Conservation (phyloP, 768 basidiomycete genomes). For the Lactifluus piperatus region DNA sequence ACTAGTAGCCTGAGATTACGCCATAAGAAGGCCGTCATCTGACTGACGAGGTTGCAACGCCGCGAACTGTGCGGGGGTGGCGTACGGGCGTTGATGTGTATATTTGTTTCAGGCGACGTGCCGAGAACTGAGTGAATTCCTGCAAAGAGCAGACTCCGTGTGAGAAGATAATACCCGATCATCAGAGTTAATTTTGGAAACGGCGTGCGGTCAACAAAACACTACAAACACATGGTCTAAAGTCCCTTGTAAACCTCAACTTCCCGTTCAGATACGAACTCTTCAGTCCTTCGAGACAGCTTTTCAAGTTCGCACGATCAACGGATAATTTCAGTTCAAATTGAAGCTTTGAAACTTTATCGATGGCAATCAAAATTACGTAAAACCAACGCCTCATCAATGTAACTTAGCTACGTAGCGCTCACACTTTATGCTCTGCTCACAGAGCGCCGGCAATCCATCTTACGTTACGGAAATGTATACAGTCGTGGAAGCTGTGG, state of each 20-base stretch:
- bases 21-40: conserved; percentile 73
- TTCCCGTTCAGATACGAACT: background rate
- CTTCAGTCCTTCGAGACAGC: background rate
- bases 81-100: conserved; percentile 84
- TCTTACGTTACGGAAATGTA: background rate
- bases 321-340: background rate
- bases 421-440: too few species aligned
- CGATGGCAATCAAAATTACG: background rate
- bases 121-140: conserved; percentile 32
- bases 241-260: conserved; percentile 42
- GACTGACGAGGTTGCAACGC: conserved; percentile 64
- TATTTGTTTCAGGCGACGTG: conserved; percentile 84
- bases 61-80: conserved; percentile 75
- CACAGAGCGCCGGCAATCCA: background rate
- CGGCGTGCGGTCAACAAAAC: conserved; percentile 66
- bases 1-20: conserved; percentile 83
- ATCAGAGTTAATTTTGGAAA: too few species aligned
- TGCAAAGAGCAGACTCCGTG: background rate
- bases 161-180: too few species aligned
- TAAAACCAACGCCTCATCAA: background rate
- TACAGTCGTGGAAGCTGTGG: too few species aligned
- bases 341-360: too few species aligned
- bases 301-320: too few species aligned
- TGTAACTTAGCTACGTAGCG: too few species aligned
- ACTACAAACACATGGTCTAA: conserved; percentile 84